Evolutionary conservation across 1,284 basidiomycete species (phyloP).

Genomic region (Hymenochaete sp.): DNA sequence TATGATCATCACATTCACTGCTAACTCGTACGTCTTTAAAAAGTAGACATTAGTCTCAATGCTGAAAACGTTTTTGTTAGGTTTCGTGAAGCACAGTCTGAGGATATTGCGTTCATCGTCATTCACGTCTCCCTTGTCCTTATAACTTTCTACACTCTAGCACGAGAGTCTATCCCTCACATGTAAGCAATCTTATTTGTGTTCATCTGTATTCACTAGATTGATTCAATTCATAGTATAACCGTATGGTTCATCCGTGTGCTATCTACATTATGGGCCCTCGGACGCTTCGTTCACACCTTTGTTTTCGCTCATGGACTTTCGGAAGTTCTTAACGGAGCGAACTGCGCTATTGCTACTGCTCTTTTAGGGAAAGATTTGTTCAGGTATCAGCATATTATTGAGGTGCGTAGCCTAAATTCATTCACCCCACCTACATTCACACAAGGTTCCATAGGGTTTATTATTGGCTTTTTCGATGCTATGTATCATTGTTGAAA

Average conservation of each 20-base stretch:
- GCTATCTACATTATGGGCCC: conserved; percentile 13
- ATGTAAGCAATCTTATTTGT: conserved; percentile 6
- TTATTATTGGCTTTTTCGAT: conserved; percentile 5
- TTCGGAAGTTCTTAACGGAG: conserved; percentile 1
- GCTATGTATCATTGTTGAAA: conserved; percentile 2
- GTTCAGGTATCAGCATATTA: conserved; percentile 11
- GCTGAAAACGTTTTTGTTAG: not conserved
- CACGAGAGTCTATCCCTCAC: conserved; percentile 17
- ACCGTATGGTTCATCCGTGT: conserved; percentile 9
- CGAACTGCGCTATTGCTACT: conserved; percentile 5
- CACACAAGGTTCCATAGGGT: conserved; percentile 2
- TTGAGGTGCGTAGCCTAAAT: conserved; percentile 14
- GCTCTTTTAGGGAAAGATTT: conserved; percentile 10
- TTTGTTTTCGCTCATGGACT: conserved; percentile 1
- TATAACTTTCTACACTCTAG: conserved; percentile 12
- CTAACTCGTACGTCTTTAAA: conserved; percentile 7
- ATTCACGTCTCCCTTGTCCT: conserved; percentile 11
- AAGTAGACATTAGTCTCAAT: not conserved
- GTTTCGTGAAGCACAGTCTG: conserved; percentile 12
- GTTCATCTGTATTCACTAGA: not conserved
- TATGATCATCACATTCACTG: conserved; percentile 1
- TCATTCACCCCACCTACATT: not conserved
- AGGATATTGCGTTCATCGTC: conserved; percentile 12
- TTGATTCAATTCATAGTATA: conserved; percentile 1
- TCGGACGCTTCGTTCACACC: conserved; percentile 11